A percentile compares a stretch with the other conserved stretches of the same genome.
These are phyloP conservation scores for Phytopythium cucurbitacearum DNA, from an alignment of 352 stramenopile species.

Conservation along the genomic window DNA sequence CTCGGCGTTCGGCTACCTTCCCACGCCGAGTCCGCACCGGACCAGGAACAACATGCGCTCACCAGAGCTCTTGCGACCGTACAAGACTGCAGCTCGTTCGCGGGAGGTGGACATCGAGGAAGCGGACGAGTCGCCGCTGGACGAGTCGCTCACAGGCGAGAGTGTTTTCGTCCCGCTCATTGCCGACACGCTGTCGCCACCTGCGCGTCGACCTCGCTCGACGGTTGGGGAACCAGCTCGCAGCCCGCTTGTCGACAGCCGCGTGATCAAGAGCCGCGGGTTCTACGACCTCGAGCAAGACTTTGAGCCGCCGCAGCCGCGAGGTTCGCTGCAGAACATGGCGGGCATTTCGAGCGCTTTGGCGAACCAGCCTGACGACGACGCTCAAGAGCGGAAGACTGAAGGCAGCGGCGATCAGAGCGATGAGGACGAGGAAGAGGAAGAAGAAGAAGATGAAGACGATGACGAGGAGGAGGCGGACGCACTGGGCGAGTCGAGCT, in stretches of 20 bases:
- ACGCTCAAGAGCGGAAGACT: too few species aligned
- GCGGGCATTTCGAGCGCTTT: too few species aligned
- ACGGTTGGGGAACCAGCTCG: not conserved
- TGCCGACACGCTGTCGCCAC: conserved; percentile 32
- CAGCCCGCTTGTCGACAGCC: conserved; percentile 41
- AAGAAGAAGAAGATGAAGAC: conserved; percentile 6
- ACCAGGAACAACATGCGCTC: conserved; percentile 35
- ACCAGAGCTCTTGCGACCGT: conserved; percentile 5
- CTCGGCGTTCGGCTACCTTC: conserved; percentile 17
- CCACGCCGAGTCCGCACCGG: conserved; percentile 27
- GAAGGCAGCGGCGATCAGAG: conserved; percentile 15
- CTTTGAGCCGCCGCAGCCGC: conserved; percentile 11
- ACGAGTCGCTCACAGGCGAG: conserved; percentile 62
- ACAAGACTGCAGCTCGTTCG: not conserved
- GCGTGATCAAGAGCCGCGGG: conserved; percentile 71
- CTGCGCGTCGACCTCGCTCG: conserved; percentile 7
- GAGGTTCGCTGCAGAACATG: conserved; percentile 2
- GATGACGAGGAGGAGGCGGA: conserved; percentile 13
- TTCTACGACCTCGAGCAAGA: conserved; percentile 64
- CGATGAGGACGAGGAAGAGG: conserved; percentile 19
- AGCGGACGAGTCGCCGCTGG: conserved; percentile 29
- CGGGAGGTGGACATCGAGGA: conserved; percentile 2
- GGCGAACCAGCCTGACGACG: too few species aligned
- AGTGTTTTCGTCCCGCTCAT: conserved; percentile 62
- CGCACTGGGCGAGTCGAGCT: not conserved